Evolutionary conservation across 305 asterid genomes (phyloP).

Genomic region (Fraxinus sp.): DNA sequence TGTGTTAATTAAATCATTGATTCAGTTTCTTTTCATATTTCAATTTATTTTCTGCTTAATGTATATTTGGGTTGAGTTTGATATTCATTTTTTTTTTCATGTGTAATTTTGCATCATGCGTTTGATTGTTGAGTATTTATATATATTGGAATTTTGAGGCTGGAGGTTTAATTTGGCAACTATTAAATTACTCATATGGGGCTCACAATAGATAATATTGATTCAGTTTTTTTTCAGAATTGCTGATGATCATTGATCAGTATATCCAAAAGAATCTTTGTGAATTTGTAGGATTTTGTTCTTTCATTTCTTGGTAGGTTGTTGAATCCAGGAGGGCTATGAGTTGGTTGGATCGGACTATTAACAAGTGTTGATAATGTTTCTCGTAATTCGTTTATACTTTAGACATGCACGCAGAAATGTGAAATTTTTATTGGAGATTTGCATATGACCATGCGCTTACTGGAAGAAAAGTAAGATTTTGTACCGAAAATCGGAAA

Average conservation of each 20-base stretch:
- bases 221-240: background rate
- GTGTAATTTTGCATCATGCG: background rate
- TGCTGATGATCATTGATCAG: background rate
- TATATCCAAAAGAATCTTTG: background rate
- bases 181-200: background rate
- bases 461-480: background rate
- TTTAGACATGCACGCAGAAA: background rate
- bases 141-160: slow-evolving; percentile 1
- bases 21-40: background rate
- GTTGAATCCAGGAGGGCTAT: background rate
- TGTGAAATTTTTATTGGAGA: background rate
- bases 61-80: background rate
- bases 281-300: background rate
- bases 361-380: background rate
- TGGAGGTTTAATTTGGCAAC: background rate
- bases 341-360: background rate
- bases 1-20: slow-evolving; percentile 35
- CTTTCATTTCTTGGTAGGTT: background rate
- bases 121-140: slow-evolving; percentile 12
- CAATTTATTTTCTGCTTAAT: slow-evolving; percentile 1
- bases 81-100: background rate
- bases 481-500: background rate
- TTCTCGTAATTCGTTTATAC: background rate
- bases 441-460: background rate
- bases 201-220: slow-evolving; percentile 1